Evolutionary conservation across 805 yeast species (phyloP), one percentile per base, ranked within the genome.

Genomic region (Schwanniomyces polymorphus): DNA sequence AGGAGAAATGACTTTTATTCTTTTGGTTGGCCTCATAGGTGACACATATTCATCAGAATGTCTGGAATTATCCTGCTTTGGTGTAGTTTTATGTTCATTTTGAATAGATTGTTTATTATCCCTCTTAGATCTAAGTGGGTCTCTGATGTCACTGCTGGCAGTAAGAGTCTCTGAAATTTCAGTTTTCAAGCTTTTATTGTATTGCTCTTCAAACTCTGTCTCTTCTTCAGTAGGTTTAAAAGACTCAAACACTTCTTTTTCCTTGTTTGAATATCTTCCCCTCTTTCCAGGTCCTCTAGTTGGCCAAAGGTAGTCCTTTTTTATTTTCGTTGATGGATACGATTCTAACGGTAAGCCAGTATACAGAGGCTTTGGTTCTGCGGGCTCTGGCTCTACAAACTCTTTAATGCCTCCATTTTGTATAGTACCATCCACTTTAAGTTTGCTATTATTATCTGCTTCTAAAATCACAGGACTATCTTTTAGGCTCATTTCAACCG

Each of bases 291-390:
- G 41, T 6, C 51, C 55, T 44, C 68, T 71, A 47, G 62, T 55
- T 25, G 81, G 76, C 81, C 86, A 77, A 41, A 77, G 62, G 14
- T 82, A 70, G 40, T 81, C 86, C 51, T 76, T 80, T 57, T 77
- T 80, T 31, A 80, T 68, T 56, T 80, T 84, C 3, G 72, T 64
- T 14, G 81, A 79, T 7, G 97, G 97, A 5, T 76, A 74, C n/a
- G 80, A 74, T 52, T 82, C 88, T 45, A 90, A 65, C 3, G 94
- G 86, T 35, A 82, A 72, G 2, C 97, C 97, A 0, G 92, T 85
- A 33, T 81, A 81, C 9, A 78, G 75, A 37, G 88, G 82, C 9
- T 68, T 62, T 0, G 86, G 82, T 31, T 73, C 77, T 0, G 81
- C 77, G 28, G 75, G 61, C 14, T 72, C 74, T 2, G 91, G 91